Percentiles rank a stretch among this genome's conserved stretches.
Conservation (phyloP, 768 basidiomycete genomes). For the Termitomyces sp. region DNA sequence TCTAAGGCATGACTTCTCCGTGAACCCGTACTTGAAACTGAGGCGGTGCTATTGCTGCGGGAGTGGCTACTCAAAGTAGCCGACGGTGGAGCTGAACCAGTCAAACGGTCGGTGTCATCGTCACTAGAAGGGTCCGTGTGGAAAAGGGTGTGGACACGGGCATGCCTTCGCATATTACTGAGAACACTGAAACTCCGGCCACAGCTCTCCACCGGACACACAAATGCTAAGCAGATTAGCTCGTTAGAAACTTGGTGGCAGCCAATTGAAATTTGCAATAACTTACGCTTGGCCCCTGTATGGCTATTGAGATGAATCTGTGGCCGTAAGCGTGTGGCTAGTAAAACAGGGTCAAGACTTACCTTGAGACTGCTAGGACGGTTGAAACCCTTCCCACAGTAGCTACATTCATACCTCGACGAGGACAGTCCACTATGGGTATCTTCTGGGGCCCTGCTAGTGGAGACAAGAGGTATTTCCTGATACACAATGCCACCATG, state of each 20-base stretch:
- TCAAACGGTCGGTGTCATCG: constrained; percentile 36
- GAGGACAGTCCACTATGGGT: constrained; percentile 22
- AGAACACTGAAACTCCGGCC: constrained; percentile 82
- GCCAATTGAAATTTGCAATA: constrained; percentile 1
- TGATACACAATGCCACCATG: not conserved
- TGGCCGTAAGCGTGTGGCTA: constrained; percentile 3
- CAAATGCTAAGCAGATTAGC: constrained; percentile 50
- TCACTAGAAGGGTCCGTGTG: constrained; percentile 39
- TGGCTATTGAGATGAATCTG: constrained; percentile 85
- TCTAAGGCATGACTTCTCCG: constrained; percentile 35
- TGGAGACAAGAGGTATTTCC: not conserved
- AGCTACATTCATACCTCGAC: constrained; percentile 69
- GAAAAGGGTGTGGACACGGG: constrained; percentile 56
- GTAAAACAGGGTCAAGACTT: constrained; percentile 15
- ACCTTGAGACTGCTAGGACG: constrained; percentile 83
- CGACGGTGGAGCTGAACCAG: constrained; percentile 12
- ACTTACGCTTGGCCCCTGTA: constrained; percentile 81
- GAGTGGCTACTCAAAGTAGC: constrained; percentile 2
- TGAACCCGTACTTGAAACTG: constrained; percentile 37
- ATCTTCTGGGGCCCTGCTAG: constrained; percentile 10
- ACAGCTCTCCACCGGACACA: constrained; percentile 71
- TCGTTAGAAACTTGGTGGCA: constrained; percentile 10
- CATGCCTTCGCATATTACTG: constrained; percentile 86
- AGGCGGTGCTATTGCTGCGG: constrained; percentile 31
- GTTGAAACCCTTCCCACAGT: constrained; percentile 80